These are phyloP conservation scores for Mycena capillaripes DNA, from an alignment of 768 basidiomycete species.

Conservation along the genomic window DNA sequence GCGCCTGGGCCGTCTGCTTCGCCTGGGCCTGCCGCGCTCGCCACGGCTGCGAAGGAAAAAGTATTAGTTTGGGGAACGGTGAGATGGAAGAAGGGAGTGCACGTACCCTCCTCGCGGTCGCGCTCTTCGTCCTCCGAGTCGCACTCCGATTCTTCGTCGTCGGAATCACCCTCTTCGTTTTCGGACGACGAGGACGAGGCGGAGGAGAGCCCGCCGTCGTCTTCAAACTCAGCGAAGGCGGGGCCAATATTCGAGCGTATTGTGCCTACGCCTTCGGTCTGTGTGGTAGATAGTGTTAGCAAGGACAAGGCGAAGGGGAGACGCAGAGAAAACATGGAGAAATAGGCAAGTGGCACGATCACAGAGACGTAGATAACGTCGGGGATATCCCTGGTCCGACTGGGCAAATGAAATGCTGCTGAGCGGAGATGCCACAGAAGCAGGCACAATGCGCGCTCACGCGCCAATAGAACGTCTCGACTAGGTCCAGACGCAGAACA, in stretches of 20 bases:
- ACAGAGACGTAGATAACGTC: not conserved
- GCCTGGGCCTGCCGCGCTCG: not conserved
- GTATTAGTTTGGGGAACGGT: not conserved
- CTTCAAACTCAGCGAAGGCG: constrained; percentile 73
- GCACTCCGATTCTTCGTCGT: not conserved
- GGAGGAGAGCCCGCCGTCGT: constrained; percentile 82
- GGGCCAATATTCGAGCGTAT: constrained; percentile 75
- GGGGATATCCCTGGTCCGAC: not conserved
- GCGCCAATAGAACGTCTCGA: not conserved
- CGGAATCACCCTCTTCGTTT: constrained; percentile 39
- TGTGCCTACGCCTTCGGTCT: constrained; percentile 93
- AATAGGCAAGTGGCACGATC: not conserved
- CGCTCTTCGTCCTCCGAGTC: constrained; percentile 38
- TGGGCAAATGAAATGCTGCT: not conserved
- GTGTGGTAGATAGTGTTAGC: constrained; percentile 12
- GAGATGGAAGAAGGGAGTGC: not conserved
- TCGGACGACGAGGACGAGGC: constrained; percentile 45
- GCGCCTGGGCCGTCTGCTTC: not conserved
- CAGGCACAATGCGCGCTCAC: not conserved
- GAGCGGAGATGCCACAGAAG: constrained; percentile 7
- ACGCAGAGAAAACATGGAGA: not conserved
- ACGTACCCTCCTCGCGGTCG: constrained; percentile 32
- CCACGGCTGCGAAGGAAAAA: not conserved
- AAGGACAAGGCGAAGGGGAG: not conserved
- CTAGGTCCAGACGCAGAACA: not conserved